These are phyloP conservation scores for Ustilago nuda DNA, from an alignment of 1,284 basidiomycete genomes.

Conservation along the genomic window DNA sequence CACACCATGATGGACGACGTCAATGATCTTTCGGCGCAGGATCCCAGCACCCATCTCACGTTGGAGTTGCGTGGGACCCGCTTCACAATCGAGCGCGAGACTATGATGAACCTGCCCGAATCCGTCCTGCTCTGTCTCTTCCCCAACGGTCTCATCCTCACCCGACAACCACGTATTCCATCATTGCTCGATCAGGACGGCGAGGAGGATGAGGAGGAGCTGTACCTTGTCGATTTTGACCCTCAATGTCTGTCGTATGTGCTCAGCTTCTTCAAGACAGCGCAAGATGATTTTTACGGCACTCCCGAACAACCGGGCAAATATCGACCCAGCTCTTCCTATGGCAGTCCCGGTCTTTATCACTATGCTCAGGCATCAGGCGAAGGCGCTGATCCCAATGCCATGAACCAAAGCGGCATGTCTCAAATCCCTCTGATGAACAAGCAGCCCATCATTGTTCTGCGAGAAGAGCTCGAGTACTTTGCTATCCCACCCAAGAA, in stretches of 20 bases:
- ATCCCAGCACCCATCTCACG: conserved; percentile 77
- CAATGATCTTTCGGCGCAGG: conserved; percentile 36
- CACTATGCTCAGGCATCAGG: conserved; percentile 34
- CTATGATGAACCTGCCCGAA: conserved; percentile 98
- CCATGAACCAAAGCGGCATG: conserved; percentile 60
- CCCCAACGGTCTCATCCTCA: conserved; percentile 94
- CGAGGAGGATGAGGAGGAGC: conserved; percentile 83
- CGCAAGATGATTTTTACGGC: conserved; percentile 92
- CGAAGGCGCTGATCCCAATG: conserved; percentile 70
- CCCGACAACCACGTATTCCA: conserved; percentile 79
- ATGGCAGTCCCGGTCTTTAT: conserved; percentile 34
- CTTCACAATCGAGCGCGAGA: conserved; percentile 96
- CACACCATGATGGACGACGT: conserved; percentile 50
- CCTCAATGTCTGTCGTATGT: conserved; percentile 95
- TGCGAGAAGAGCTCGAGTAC: conserved; percentile 97
- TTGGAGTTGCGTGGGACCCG: conserved; percentile 91
- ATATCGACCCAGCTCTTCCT: conserved; percentile 74
- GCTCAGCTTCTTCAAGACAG: conserved; percentile 86
- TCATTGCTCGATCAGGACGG: conserved; percentile 67
- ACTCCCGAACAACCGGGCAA: conserved; percentile 79
- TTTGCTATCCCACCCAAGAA: conserved; percentile 82
- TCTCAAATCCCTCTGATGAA: conserved; percentile 78
- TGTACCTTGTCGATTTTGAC: conserved; percentile 97
- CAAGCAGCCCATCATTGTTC: conserved; percentile 98
- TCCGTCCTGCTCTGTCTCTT: conserved; percentile 95